Base-by-base conservation (phyloP, 805 yeast genomes). In the Candida andamanensis region DNA sequence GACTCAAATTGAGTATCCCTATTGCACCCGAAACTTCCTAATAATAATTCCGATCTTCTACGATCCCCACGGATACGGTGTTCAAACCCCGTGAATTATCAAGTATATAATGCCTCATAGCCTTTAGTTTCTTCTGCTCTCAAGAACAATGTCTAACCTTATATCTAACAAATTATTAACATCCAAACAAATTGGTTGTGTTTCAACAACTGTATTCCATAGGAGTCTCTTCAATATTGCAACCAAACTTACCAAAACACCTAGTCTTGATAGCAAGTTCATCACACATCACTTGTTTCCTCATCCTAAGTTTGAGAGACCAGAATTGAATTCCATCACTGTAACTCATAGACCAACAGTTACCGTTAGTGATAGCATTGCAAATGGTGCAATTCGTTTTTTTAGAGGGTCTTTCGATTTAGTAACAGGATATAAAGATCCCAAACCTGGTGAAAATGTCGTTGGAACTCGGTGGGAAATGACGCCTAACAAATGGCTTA, bases 401-500 rank as follows among this genome's bases (percentile, higher is more conserved):
- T 58, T 72, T 33, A 58, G 85, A 37, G 42, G 56, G 4, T 36
- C 62, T n/a, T 80, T 80, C 51, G 86, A 80, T 49, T 50, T 69
- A 13, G 69, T 65, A 30, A 79, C 87, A 0, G 84, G 85, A 3
- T 80, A 80, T 56, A 69, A 59, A 33, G 80, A 78, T 42, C 79
- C 83, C 3, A 55, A 49, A 47, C 13, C 53, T 54, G 22, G 44
- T 36, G 26, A 44, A 43, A 33, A 50, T 29, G 49, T 52, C 7
- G 60, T 51, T 17, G 68, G 67, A 8, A 63, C 68, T 1, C 46
- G 71, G 29, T 69, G 64, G 40, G 60, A 60, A 32, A 75, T 80
- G 83, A 74, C 80, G 4, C 72, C 71, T 16, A 64, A 60, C 32
- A 74, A 76, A 47, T 81, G 87, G 87, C 45, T 81, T 36, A 71